Base-by-base conservation (phyloP, 2,329 filamentous ascomycete species). In the Trichophyton verrucosum region DNA sequence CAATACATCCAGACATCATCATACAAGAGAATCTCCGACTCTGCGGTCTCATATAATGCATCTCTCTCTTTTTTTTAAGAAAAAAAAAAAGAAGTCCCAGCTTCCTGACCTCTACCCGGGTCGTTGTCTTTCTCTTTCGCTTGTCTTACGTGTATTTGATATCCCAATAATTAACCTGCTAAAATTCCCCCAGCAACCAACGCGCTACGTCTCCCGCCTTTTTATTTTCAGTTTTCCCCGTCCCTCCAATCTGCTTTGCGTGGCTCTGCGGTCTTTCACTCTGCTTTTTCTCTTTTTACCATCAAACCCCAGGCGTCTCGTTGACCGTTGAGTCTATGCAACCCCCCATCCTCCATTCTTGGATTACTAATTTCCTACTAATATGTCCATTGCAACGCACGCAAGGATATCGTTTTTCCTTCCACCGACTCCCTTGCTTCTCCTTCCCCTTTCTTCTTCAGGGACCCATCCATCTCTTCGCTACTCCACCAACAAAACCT, bases 11-110 rank as follows among this genome's bases (percentile, higher is more conserved):
- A 96, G 94, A 99, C 79, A 99, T 99, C 76, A 99, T 99, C 79
- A 99, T 99, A 76, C 94, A 99, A 81, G 94, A 97, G 79, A 99
- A 99, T 79, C 85, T 99, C 66, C 88, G 94, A 76, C 83, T 95
- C 76, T 96, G 91, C 77, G 92, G 92, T 82, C 81, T 97, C 75
- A 96, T 97, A 83, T 96, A 87, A 86, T 73, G 70, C 65, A 65
- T 59, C 65, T 17, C 22, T 17, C 6, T 33, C 13, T 30, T 7
- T 30, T 30, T 7, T 30, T 2, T 1, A 7, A 30, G 1, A 30
- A 30, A 30, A 30, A 27, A 24, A 15, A 53, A 55, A 55, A 30
- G 49, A 55, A 55, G n/a, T 17, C 63, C 68, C 64, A 64, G 64
- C 51, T 67, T 65, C 64, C 72, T 70, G 68, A 71, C 68, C 69